Conservation (phyloP, 495 filamentous ascomycete genomes). For the Lepraria neglecta region DNA sequence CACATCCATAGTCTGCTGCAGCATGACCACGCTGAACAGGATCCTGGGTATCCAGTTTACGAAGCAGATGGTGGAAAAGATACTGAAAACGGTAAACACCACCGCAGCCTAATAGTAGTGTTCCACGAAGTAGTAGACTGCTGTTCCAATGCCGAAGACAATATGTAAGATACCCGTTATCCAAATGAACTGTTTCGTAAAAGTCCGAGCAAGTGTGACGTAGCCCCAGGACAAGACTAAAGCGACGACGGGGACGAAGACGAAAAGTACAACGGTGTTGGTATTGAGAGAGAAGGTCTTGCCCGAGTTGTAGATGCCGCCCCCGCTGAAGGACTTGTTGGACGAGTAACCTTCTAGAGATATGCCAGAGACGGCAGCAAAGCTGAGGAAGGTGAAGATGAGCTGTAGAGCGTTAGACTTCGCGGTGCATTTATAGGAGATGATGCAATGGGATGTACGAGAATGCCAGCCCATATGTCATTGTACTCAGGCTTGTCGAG, state of each 20-base stretch:
- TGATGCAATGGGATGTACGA: conserved; percentile 43
- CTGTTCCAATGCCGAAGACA: conserved; percentile 60
- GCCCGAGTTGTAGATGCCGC: conserved; percentile 62
- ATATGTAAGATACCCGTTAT: conserved; percentile 68
- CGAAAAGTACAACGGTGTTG: conserved; percentile 80
- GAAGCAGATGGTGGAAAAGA: conserved; percentile 75
- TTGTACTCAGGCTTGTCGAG: conserved; percentile 79
- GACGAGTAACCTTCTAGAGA: conserved; percentile 68
- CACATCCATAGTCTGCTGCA: conserved; percentile 81
- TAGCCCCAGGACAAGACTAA: conserved; percentile 70
- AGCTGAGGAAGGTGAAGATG: conserved; percentile 66
- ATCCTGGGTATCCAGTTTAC: conserved; percentile 81
- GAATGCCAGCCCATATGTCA: conserved; percentile 77
- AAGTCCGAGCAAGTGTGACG: conserved; percentile 66
- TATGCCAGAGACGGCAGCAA: conserved; percentile 68
- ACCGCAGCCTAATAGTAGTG: conserved; percentile 77
- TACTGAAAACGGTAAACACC: conserved; percentile 73
- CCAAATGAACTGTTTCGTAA: conserved; percentile 89
- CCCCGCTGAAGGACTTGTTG: conserved; percentile 60
- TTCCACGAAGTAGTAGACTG: conserved; percentile 58
- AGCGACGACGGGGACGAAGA: conserved; percentile 65
- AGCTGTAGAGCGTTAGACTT: conserved; percentile 43
- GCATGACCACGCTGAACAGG: conserved; percentile 83
- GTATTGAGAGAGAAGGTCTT: conserved; percentile 65
- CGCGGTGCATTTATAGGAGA: not conserved